phyloP scores from a whole-genome alignment of 2,329 filamentous ascomycete species.

The Sporothrix mexicana region DNA sequence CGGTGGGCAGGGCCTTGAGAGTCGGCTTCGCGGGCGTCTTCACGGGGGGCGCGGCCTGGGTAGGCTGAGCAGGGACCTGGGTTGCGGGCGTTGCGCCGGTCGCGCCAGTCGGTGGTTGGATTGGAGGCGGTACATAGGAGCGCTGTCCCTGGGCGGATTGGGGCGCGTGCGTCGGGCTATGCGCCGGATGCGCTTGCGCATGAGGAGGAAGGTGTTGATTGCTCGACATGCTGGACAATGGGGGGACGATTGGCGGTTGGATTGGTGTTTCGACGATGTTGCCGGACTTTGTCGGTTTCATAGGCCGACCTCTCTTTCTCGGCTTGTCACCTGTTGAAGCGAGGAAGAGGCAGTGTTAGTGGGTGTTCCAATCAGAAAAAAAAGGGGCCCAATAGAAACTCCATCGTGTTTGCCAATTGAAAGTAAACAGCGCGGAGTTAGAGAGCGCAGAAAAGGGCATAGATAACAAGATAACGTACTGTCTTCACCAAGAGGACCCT shows the following conservation, averaged over 20 bases:
- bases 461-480: conserved; percentile 63
- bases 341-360: conserved; percentile 46
- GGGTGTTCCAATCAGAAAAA: conserved; percentile 12
- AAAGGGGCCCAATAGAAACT: not conserved
- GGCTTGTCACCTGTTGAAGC: conserved; percentile 53
- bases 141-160: conserved; percentile 22
- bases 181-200: conserved; percentile 31
- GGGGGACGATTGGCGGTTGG: conserved; percentile 35
- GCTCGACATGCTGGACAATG: conserved; percentile 35
- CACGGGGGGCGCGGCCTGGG: conserved; percentile 68
- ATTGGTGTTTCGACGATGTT: conserved; percentile 63
- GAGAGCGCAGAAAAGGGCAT: not conserved
- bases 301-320: conserved; percentile 66
- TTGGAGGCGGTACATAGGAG: conserved; percentile 50
- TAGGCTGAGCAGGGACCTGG: conserved; percentile 50
- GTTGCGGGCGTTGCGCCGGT: conserved; percentile 47
- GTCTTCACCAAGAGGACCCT: conserved; percentile 69
- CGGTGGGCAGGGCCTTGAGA: conserved; percentile 92
- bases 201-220: conserved; percentile 30
- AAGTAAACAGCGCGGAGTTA: conserved; percentile 30
- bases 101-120: conserved; percentile 48
- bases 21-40: conserved; percentile 81
- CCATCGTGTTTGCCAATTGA: not conserved
- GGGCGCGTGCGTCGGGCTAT: conserved; percentile 29
- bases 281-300: conserved; percentile 62